A percentile compares a stretch with the other conserved stretches of the same genome.
phyloP scores from a whole-genome alignment of 306 rosid genomes.

The Cucurbita maxima region DNA sequence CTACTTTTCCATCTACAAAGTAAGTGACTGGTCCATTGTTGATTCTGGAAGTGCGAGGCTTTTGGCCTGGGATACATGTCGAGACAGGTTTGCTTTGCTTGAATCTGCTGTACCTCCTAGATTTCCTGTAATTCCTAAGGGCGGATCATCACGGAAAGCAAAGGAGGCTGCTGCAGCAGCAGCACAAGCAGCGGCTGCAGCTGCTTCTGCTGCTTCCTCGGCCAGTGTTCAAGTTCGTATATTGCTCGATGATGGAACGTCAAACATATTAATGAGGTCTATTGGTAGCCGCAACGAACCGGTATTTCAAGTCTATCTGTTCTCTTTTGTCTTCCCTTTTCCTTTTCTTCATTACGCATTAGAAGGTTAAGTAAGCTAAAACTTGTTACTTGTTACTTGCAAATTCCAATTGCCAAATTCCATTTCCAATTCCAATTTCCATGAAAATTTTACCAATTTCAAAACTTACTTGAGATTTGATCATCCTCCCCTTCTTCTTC shows the following conservation, averaged over 20 bases:
- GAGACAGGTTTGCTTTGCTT: constrained; percentile 89
- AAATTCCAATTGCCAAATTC: too few relatives aligned
- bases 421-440: too few relatives aligned
- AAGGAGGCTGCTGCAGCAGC: constrained; percentile 95
- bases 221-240: constrained; percentile 99
- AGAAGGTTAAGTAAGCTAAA: too few relatives aligned
- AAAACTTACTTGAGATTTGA: too few relatives aligned
- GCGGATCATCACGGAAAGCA: constrained; percentile 77
- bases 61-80: constrained; percentile 96
- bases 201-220: constrained; percentile 90
- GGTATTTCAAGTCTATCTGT: constrained; percentile 18
- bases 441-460: too few relatives aligned
- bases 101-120: constrained; percentile 77
- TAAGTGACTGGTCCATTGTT: constrained; percentile 88
- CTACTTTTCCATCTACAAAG: constrained; percentile 90
- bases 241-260: constrained; percentile 94
- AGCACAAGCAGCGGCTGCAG: constrained; percentile 93
- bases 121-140: constrained; percentile 71
- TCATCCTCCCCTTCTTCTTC: too few relatives aligned
- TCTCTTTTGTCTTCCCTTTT: background rate
- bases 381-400: too few relatives aligned
- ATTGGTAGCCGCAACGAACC: constrained; percentile 88
- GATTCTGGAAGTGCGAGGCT: constrained; percentile 99
- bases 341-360: too few relatives aligned
- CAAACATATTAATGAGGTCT: constrained; percentile 84